These are phyloP conservation scores for Macrolepiota dolichaula DNA, from an alignment of 768 basidiomycete genomes.

Conservation along the genomic window DNA sequence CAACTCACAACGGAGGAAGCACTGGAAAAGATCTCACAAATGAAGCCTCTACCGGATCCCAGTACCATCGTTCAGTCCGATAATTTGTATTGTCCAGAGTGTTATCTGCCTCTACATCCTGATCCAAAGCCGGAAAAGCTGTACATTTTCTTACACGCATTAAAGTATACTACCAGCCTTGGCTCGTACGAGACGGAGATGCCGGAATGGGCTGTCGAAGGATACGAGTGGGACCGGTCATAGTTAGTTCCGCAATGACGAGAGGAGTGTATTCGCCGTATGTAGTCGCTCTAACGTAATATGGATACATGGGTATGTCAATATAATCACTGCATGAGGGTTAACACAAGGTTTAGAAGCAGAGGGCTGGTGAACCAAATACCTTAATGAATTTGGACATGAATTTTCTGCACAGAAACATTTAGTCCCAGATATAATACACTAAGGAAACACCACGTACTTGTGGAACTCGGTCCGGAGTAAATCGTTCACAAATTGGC, in stretches of 20 bases:
- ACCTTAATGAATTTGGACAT: constrained; percentile 92
- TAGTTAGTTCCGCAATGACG: background rate
- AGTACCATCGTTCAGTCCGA: constrained; percentile 35
- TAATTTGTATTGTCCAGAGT: constrained; percentile 78
- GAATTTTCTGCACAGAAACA: constrained; percentile 63
- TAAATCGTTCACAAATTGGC: constrained; percentile 93
- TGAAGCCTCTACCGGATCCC: constrained; percentile 34
- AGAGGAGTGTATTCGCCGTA: constrained; percentile 9
- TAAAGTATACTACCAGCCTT: constrained; percentile 77
- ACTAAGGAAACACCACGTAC: constrained; percentile 38
- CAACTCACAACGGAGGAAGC: constrained; percentile 52
- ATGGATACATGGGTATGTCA: background rate
- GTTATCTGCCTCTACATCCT: constrained; percentile 88
- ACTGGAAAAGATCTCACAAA: constrained; percentile 33
- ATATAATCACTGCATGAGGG: constrained; percentile 1
- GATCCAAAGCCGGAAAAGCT: constrained; percentile 91
- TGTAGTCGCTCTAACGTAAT: constrained; percentile 1
- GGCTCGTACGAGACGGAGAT: constrained; percentile 84
- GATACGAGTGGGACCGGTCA: constrained; percentile 61
- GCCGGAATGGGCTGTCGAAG: constrained; percentile 85
- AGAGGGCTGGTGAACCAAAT: background rate
- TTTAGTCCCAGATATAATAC: background rate
- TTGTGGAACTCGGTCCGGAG: constrained; percentile 92
- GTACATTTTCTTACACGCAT: constrained; percentile 94
- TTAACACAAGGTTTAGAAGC: background rate